A percentile compares a stretch with the other conserved stretches of the same genome.
Conservation (phyloP, 2,329 filamentous ascomycete genomes). For the Exophiala bonariae region DNA sequence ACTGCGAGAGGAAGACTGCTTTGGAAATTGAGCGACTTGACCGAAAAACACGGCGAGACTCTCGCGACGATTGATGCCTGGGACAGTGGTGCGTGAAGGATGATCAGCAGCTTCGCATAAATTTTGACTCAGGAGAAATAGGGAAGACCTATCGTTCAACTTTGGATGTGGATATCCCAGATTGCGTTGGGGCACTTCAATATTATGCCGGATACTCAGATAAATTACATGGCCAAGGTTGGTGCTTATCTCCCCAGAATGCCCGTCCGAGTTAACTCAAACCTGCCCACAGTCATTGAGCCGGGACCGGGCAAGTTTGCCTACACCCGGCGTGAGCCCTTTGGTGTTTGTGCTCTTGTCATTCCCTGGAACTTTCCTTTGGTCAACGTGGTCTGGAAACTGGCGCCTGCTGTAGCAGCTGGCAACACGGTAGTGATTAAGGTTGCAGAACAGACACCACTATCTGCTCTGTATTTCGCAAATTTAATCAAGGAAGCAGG, state of each 20-base stretch:
- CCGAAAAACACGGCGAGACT: constrained; percentile 63
- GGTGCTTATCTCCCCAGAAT: too few species aligned
- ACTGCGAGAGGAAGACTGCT: constrained; percentile 39
- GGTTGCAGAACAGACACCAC: constrained; percentile 58
- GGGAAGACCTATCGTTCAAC: too few species aligned
- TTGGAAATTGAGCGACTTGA: constrained; percentile 58
- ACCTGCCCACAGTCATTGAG: too few species aligned
- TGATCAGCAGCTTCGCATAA: too few species aligned
- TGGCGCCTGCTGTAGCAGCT: constrained; percentile 51
- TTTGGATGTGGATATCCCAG: constrained; percentile 80
- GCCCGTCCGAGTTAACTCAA: too few species aligned
- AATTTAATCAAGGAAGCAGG: constrained; percentile 55
- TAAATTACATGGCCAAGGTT: constrained; percentile 75
- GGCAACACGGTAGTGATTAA: constrained; percentile 61
- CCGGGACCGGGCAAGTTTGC: constrained; percentile 73
- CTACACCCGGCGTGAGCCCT: constrained; percentile 77
- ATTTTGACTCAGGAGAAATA: too few species aligned
- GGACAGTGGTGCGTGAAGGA: too few species aligned
- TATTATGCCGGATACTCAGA: constrained; percentile 81
- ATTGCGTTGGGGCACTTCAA: too few species aligned
- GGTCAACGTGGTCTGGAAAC: constrained; percentile 72
- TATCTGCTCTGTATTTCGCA: constrained; percentile 60
- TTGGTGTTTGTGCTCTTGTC: constrained; percentile 74
- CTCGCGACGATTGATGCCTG: constrained; percentile 69
- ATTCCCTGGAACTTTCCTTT: constrained; percentile 81